Percentiles rank a stretch among this genome's conserved stretches.
These are phyloP conservation scores for Sideroxylon spinosum DNA, from an alignment of 179 eudicot genomes.

Conservation along the genomic window DNA sequence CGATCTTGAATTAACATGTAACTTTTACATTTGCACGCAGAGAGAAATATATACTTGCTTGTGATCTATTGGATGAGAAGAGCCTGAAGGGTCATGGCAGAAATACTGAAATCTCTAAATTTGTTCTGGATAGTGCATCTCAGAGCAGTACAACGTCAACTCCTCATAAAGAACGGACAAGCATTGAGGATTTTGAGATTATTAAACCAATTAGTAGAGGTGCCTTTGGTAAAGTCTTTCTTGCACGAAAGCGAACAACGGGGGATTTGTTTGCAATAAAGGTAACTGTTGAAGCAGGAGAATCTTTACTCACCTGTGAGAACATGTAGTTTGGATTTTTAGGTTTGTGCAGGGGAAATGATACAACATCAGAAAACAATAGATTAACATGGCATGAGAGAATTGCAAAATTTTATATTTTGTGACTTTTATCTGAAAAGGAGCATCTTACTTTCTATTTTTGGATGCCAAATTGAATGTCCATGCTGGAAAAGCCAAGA, in stretches of 20 bases:
- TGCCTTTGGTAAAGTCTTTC: conserved; percentile 47
- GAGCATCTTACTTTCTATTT: not conserved
- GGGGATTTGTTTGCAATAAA: conserved; percentile 47
- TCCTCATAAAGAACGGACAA: conserved; percentile 51
- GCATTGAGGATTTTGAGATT: conserved; percentile 50
- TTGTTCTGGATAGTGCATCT: conserved; percentile 45
- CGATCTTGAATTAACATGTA: not conserved
- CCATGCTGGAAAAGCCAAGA: not conserved
- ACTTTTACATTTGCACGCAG: conserved; percentile 32
- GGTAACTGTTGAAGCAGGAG: conserved; percentile 18
- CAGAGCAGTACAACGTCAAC: conserved; percentile 49
- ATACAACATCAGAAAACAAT: not conserved
- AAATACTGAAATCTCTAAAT: conserved; percentile 24
- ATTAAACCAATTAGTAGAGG: conserved; percentile 47
- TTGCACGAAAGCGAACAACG: conserved; percentile 41
- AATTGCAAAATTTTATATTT: not conserved
- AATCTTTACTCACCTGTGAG: not conserved
- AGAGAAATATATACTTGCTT: conserved; percentile 49
- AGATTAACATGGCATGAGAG: not conserved
- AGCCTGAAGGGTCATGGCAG: conserved; percentile 22
- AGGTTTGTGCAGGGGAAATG: not conserved
- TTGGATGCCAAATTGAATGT: not conserved
- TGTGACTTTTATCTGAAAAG: not conserved
- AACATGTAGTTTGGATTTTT: not conserved
- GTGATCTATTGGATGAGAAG: conserved; percentile 37